Evolutionary conservation across 148 eudicot genomes (phyloP).

Genomic region (Dianthus caryophyllus): DNA sequence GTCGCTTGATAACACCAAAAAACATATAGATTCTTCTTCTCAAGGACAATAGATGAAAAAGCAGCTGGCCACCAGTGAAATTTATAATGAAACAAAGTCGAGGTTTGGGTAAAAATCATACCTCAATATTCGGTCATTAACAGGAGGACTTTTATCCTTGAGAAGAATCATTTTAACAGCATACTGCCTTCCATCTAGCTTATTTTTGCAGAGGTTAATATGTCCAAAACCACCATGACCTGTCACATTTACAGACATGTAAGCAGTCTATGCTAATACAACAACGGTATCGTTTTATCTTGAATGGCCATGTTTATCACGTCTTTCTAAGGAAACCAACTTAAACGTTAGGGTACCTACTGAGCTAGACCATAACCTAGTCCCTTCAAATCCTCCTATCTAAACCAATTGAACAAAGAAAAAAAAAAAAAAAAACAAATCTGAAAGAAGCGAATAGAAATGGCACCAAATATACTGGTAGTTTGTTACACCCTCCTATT

Average conservation of each 20-base stretch:
- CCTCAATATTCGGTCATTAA: constrained; percentile 91
- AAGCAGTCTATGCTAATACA: too few relatives aligned
- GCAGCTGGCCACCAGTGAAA: constrained; percentile 8
- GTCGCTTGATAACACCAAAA: too few relatives aligned
- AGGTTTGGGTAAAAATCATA: constrained; percentile 20
- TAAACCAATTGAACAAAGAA: neutral
- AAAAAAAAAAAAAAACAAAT: neutral
- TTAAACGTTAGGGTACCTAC: too few relatives aligned
- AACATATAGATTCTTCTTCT: neutral
- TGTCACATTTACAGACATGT: constrained; percentile 24
- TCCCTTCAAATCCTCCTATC: neutral
- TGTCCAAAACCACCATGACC: constrained; percentile 97
- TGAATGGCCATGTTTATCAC: too few relatives aligned
- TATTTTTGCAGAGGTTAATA: constrained; percentile 91
- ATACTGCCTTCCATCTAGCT: constrained; percentile 92
- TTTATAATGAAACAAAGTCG: neutral
- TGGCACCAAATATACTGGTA: neutral
- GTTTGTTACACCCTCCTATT: too few relatives aligned
- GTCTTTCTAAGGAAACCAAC: neutral
- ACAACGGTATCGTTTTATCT: too few relatives aligned
- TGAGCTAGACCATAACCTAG: too few relatives aligned
- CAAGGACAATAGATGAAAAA: neutral
- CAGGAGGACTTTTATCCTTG: constrained; percentile 74
- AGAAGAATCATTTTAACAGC: constrained; percentile 93
- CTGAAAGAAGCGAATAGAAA: neutral